phyloP scores from a whole-genome alignment of 306 rosid species.

The Hippophae rhamnoides region DNA sequence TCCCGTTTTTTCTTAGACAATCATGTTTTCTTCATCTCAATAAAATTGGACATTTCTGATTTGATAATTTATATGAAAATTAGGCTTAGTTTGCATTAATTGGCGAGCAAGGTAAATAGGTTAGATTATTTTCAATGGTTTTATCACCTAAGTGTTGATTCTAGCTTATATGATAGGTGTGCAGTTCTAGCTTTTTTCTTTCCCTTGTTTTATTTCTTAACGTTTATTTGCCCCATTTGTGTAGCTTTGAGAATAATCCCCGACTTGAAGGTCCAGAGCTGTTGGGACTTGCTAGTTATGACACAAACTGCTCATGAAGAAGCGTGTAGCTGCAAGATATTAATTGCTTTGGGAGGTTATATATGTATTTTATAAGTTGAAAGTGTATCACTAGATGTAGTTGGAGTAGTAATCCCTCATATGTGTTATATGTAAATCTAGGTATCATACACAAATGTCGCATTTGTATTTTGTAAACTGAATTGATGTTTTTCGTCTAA shows the following conservation, averaged over 20 bases:
- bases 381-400: conserved; percentile 41
- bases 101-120: too few relatives aligned
- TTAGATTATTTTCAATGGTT: too few relatives aligned
- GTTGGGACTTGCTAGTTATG: conserved; percentile 86
- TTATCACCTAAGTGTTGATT: too few relatives aligned
- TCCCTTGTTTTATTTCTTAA: background rate
- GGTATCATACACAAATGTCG: too few relatives aligned
- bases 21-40: too few relatives aligned
- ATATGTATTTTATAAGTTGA: conserved; percentile 25
- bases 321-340: conserved; percentile 25
- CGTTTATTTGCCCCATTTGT: conserved; percentile 23
- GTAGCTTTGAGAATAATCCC: conserved; percentile 82
- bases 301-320: conserved; percentile 79
- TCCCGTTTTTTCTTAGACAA: too few relatives aligned
- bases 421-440: conserved; percentile 30
- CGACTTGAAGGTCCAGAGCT: conserved; percentile 92
- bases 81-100: too few relatives aligned
- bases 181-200: background rate
- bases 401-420: conserved; percentile 42
- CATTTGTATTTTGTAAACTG: too few relatives aligned
- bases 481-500: too few relatives aligned
- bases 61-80: too few relatives aligned
- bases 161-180: background rate
- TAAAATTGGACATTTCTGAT: too few relatives aligned
- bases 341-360: conserved; percentile 22